Percentiles rank a stretch among this genome's conserved stretches.
Conservation (phyloP, 1,284 basidiomycete species). For the Sanghuangporus baumii region DNA sequence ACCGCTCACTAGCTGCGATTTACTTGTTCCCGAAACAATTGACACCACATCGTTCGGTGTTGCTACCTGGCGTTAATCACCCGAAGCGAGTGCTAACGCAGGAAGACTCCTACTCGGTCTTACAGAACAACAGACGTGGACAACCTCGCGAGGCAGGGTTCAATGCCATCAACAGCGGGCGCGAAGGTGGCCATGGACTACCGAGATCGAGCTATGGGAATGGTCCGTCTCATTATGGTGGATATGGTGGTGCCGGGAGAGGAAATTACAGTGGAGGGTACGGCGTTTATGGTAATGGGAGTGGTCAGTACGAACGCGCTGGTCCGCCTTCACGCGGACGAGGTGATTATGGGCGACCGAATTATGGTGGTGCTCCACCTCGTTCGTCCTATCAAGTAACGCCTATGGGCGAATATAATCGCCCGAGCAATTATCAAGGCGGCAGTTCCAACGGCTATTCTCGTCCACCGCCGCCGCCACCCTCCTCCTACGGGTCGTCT, state of each 20-base stretch:
- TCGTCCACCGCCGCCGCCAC: constrained; percentile 1
- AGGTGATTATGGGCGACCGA: constrained; percentile 2
- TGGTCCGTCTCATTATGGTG: constrained; percentile 17
- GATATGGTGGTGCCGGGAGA: constrained; percentile 21
- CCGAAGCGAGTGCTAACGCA: constrained; percentile 60
- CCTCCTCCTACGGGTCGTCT: neutral
- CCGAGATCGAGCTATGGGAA: constrained; percentile 20
- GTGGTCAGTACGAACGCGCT: constrained; percentile 5
- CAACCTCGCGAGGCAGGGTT: constrained; percentile 27
- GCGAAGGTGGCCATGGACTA: constrained; percentile 18
- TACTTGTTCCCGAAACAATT: constrained; percentile 90
- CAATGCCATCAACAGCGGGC: constrained; percentile 21
- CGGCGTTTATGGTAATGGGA: constrained; percentile 19
- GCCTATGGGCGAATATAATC: constrained; percentile 6
- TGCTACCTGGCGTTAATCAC: constrained; percentile 72
- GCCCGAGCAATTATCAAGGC: constrained; percentile 6
- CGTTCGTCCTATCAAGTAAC: constrained; percentile 7
- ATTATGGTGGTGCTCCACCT: constrained; percentile 9
- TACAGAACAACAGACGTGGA: constrained; percentile 40
- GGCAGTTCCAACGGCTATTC: neutral
- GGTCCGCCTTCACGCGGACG: constrained; percentile 6
- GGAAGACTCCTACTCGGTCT: constrained; percentile 67
- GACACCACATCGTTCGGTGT: constrained; percentile 78
- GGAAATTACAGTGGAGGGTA: constrained; percentile 16
- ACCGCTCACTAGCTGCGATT: constrained; percentile 80